phyloP scores from a whole-genome alignment of 2,329 filamentous ascomycete genomes.

The Colletotrichum sp. region DNA sequence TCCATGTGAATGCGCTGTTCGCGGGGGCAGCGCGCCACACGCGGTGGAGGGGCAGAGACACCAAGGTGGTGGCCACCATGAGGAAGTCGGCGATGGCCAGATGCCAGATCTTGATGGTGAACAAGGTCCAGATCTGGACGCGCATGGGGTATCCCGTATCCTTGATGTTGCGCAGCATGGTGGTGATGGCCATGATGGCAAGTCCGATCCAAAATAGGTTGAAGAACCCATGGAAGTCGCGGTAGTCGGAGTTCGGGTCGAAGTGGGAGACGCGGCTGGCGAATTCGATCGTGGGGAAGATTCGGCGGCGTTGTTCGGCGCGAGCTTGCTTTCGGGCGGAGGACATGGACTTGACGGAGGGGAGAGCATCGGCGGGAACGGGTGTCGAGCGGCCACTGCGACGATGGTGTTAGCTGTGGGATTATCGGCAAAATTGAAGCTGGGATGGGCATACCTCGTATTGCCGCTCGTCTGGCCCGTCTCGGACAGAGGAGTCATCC shows the following conservation, averaged over 20 bases:
- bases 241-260: conserved; percentile 88
- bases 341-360: conserved; percentile 85
- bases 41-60: conserved; percentile 77
- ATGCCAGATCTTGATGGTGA: conserved; percentile 89
- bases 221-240: conserved; percentile 97
- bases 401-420: background rate
- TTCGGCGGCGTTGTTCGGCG: conserved; percentile 78
- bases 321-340: conserved; percentile 83
- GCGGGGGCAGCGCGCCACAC: conserved; percentile 60
- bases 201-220: conserved; percentile 97
- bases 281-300: conserved; percentile 95
- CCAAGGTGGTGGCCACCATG: conserved; percentile 80
- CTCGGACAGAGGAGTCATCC: conserved; percentile 4
- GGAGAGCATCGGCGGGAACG: conserved; percentile 87
- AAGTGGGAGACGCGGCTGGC: conserved; percentile 92
- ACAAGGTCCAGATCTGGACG: conserved; percentile 85
- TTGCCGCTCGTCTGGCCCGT: conserved; percentile 17
- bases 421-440: background rate
- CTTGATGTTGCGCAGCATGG: conserved; percentile 90
- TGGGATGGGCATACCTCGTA: conserved; percentile 4
- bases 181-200: conserved; percentile 95
- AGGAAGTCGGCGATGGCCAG: conserved; percentile 81
- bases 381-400: conserved; percentile 82
- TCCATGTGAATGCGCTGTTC: conserved; percentile 71
- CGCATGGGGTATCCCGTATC: conserved; percentile 89